Evolutionary conservation across 257 asterid genomes (phyloP), one percentile per base, ranked within the genome.

Genomic region (Schizonepeta tenuifolia): DNA sequence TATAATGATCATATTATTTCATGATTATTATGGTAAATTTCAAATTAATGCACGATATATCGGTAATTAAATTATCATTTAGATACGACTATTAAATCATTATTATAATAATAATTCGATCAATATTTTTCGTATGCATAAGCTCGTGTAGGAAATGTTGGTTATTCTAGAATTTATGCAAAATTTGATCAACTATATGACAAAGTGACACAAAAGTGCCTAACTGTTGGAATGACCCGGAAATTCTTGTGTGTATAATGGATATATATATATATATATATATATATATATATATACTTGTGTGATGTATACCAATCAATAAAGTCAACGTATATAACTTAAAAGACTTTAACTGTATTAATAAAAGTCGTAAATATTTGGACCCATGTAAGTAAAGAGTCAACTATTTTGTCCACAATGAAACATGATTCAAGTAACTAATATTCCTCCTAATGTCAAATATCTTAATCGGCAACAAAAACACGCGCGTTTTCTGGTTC

Each of bases 401-500:
- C 77, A 74, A 75, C 62, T 26, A 35, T 33, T 73, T 31, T 65
- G 61, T 22, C 55, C 69, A 24, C 41, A 3, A 62, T 15, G 26
- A 54, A 75, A 60, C 65, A 53, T 58, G 20, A 28, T 46, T 56
- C 17, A 50, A 41, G 13, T 28, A 50, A 50, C n/a, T n/a, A 28
- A 57, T 15, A n/a, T 57, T 20, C 31, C 33, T 55, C 2, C 33
- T 64, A 13, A 57, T 44, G 33, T 31, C 36, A 50, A 62, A 49
- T 57, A 74, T 73, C 46, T 46, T 50, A 51, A 62, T 56, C 61
- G 24, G 2, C 44, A 60, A 80, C 73, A 62, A n/a, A n/a, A n/a
- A n/a, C n/a, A n/a, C n/a, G n/a, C n/a, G n/a, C 76, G 73, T 40
- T 75, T 71, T 80, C 71, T 61, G 75, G 2, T 71, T 75, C n/a